Evolutionary conservation across 768 basidiomycete genomes (phyloP).

Genomic region (Cubamyces lactineus): DNA sequence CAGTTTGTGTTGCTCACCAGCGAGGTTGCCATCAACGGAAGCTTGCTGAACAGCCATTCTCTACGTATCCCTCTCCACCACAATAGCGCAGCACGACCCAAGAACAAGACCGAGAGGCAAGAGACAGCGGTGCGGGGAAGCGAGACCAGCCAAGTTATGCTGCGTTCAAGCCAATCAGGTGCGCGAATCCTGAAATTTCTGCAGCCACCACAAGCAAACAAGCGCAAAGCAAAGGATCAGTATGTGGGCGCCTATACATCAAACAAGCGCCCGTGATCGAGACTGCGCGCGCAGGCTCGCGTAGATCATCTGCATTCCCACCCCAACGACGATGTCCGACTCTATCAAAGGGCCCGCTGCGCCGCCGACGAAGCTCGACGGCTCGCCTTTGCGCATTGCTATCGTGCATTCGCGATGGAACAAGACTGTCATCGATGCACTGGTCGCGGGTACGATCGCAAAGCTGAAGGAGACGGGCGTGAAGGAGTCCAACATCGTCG

Average conservation of each 20-base stretch:
- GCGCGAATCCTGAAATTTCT: slow-evolving; percentile 22
- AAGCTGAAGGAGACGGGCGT: slow-evolving; percentile 88
- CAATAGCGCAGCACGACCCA: not conserved
- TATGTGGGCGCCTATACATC: not conserved
- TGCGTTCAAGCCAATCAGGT: slow-evolving; percentile 12
- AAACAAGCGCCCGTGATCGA: not conserved
- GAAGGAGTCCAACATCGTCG: slow-evolving; percentile 84
- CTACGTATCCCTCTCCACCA: not conserved
- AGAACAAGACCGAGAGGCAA: not conserved
- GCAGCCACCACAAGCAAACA: slow-evolving; percentile 21
- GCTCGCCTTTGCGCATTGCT: slow-evolving; percentile 79
- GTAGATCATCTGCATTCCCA: slow-evolving; percentile 2
- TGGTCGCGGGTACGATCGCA: slow-evolving; percentile 75
- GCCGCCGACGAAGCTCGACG: slow-evolving; percentile 69
- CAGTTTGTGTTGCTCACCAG: slow-evolving; percentile 10
- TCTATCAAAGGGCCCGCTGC: slow-evolving; percentile 79
- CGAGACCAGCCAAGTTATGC: not conserved
- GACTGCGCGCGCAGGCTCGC: not conserved
- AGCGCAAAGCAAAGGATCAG: not conserved
- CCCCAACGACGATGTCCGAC: slow-evolving; percentile 29
- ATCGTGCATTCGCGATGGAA: slow-evolving; percentile 99
- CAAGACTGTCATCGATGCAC: slow-evolving; percentile 79
- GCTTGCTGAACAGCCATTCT: slow-evolving; percentile 15
- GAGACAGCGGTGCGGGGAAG: slow-evolving; percentile 2
- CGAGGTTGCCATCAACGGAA: slow-evolving; percentile 20